phyloP scores from a whole-genome alignment of 257 asterid genomes.

The Ilex asprella region DNA sequence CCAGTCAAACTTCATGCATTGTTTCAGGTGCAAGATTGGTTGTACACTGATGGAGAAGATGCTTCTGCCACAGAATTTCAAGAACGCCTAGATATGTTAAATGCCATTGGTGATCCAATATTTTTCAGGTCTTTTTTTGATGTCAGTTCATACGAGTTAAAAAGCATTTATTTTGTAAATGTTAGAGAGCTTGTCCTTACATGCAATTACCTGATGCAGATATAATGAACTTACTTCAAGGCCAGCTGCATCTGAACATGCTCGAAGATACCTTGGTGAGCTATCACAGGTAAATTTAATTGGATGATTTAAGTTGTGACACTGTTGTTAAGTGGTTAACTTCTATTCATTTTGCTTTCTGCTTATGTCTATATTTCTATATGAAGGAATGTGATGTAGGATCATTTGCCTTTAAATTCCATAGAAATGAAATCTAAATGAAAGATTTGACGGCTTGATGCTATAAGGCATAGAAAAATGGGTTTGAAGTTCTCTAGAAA shows the following conservation, averaged over 20 bases:
- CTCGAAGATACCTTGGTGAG: conserved; percentile 58
- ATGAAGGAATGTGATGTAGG: too few relatives aligned
- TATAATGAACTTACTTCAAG: conserved; percentile 81
- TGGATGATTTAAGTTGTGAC: too few relatives aligned
- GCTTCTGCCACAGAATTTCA: conserved; percentile 87
- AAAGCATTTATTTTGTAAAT: neutral
- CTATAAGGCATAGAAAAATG: too few relatives aligned
- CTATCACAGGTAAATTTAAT: conserved; percentile 50
- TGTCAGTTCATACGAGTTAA: conserved; percentile 11
- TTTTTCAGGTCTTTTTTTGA: conserved; percentile 57
- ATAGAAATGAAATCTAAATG: too few relatives aligned
- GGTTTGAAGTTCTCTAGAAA: too few relatives aligned
- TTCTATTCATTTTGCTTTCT: too few relatives aligned
- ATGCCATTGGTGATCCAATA: conserved; percentile 92
- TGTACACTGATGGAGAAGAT: conserved; percentile 98
- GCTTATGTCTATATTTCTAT: too few relatives aligned
- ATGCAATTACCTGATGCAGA: conserved; percentile 31
- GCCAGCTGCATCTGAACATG: conserved; percentile 78
- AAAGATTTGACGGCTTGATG: too few relatives aligned
- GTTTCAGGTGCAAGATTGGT: conserved; percentile 91
- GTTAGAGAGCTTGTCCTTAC: conserved; percentile 16
- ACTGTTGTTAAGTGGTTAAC: too few relatives aligned
- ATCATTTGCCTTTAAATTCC: too few relatives aligned
- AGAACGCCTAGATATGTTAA: conserved; percentile 69
- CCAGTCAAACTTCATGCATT: conserved; percentile 8